These are phyloP conservation scores for Populus simonii DNA, from an alignment of 345 rosid species.

Conservation along the genomic window DNA sequence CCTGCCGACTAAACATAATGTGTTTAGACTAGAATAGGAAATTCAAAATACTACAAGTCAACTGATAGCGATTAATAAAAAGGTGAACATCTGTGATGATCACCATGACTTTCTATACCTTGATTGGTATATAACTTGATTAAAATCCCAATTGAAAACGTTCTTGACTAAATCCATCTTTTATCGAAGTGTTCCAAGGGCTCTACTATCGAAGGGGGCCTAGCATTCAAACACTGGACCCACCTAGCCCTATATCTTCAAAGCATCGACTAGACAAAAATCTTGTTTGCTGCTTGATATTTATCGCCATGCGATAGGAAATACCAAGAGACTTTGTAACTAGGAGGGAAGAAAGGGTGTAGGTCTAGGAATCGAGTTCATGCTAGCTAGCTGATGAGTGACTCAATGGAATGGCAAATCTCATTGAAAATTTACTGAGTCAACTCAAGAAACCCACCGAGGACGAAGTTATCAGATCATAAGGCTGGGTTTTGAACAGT, in stretches of 20 bases:
- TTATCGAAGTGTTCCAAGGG: too few relatives aligned
- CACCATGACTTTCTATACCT: constrained; percentile 9
- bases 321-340: too few relatives aligned
- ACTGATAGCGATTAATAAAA: not conserved
- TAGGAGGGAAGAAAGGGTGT: not conserved
- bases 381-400: not conserved
- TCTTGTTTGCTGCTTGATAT: not conserved
- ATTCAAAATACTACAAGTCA: constrained; percentile 13
- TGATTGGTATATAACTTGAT: not conserved
- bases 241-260: constrained; percentile 6
- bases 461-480: not conserved
- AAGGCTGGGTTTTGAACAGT: constrained; percentile 1
- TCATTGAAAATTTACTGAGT: not conserved
- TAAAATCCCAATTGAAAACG: constrained; percentile 6
- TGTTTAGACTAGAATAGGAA: not conserved
- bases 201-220: not conserved
- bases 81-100: constrained; percentile 1
- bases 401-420: not conserved
- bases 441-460: not conserved
- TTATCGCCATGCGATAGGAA: not conserved
- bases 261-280: not conserved
- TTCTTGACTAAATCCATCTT: not conserved
- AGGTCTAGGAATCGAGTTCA: not conserved
- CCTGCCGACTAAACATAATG: not conserved
- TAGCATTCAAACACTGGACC: constrained; percentile 4